Evolutionary conservation across 257 asterid species (phyloP).

Genomic region (Anisodus acutangulus): DNA sequence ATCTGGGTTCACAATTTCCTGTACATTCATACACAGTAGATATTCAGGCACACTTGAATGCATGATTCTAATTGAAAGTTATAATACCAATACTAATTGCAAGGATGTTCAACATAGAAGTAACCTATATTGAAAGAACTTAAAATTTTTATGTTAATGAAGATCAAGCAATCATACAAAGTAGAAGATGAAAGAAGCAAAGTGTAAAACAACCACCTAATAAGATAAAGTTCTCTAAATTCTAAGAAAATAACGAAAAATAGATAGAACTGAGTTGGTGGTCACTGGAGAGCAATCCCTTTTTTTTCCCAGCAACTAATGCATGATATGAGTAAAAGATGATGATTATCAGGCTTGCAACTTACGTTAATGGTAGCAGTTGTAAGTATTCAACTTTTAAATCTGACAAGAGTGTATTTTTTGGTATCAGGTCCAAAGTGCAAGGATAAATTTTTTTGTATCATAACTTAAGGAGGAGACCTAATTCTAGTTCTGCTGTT

Average conservation of each 20-base stretch:
- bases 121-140: neutral
- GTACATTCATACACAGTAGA: neutral
- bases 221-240: neutral
- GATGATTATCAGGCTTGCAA: neutral
- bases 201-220: neutral
- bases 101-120: neutral
- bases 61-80: neutral
- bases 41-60: constrained; percentile 14
- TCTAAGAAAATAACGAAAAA: neutral
- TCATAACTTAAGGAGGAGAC: neutral
- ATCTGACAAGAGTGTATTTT: neutral
- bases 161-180: constrained; percentile 5
- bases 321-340: neutral
- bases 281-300: neutral
- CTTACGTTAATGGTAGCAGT: neutral
- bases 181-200: constrained; percentile 14
- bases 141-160: neutral
- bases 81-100: neutral
- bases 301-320: neutral
- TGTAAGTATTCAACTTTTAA: neutral
- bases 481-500: neutral
- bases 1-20: constrained; percentile 66
- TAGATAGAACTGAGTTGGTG: neutral
- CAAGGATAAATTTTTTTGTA: neutral
- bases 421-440: neutral